These are phyloP conservation scores for Lichina pygmaea DNA, from an alignment of 495 filamentous ascomycete genomes.

Conservation along the genomic window DNA sequence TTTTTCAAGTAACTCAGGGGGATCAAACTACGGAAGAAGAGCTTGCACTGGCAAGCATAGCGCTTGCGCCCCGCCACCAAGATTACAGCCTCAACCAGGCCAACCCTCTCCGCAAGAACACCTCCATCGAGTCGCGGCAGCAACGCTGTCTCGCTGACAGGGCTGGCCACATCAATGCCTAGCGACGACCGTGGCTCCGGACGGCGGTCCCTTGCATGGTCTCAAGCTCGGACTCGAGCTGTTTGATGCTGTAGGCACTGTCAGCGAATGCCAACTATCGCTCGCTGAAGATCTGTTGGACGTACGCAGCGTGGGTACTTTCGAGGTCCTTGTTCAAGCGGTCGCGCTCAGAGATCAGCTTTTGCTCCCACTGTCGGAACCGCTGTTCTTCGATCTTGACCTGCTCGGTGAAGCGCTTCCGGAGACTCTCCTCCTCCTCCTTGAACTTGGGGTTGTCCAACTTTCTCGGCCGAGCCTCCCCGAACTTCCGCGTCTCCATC, in stretches of 20 bases:
- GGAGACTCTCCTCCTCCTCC: slow-evolving; percentile 90
- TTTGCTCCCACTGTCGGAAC: slow-evolving; percentile 99
- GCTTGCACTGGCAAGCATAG: too few relatives aligned
- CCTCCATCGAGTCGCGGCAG: too few relatives aligned
- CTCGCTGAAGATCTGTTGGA: slow-evolving; percentile 1
- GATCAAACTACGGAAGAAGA: too few relatives aligned
- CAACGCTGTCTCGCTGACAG: too few relatives aligned
- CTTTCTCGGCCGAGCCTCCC: slow-evolving; percentile 88
- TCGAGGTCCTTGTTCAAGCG: slow-evolving; percentile 98
- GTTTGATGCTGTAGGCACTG: slow-evolving; percentile 43
- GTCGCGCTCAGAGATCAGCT: slow-evolving; percentile 91
- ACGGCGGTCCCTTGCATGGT: slow-evolving; percentile 74
- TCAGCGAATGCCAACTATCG: slow-evolving; percentile 14
- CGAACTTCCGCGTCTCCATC: slow-evolving; percentile 99
- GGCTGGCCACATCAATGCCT: slow-evolving; percentile 8
- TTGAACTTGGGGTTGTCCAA: slow-evolving; percentile 99
- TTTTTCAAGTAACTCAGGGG: too few relatives aligned
- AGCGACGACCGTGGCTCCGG: slow-evolving; percentile 90
- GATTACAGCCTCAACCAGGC: too few relatives aligned
- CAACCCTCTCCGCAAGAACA: too few relatives aligned
- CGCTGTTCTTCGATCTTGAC: slow-evolving; percentile 98
- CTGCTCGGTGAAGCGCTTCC: slow-evolving; percentile 98
- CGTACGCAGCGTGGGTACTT: slow-evolving; percentile 76
- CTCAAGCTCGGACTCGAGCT: slow-evolving; percentile 79
- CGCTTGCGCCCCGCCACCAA: too few relatives aligned